Conservation (phyloP, 345 rosid genomes). For the Linum usitatissimum region DNA sequence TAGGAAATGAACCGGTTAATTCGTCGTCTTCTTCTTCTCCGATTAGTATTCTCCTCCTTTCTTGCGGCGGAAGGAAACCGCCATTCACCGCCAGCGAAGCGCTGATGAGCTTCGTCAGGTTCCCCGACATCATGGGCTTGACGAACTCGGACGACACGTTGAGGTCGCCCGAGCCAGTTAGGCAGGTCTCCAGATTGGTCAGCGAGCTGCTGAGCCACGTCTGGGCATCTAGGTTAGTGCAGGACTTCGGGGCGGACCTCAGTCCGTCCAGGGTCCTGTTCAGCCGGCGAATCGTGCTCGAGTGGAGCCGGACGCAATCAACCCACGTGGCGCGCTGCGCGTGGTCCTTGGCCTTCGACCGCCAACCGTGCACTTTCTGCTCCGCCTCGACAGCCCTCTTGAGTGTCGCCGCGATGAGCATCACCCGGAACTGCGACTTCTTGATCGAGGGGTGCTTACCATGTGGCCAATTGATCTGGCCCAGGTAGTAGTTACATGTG, state of each 20-base stretch:
- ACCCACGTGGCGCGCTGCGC: background rate
- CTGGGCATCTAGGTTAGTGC: conserved; percentile 24
- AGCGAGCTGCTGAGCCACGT: conserved; percentile 40
- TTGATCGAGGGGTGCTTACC: too few species aligned
- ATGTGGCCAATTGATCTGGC: too few species aligned
- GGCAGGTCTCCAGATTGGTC: conserved; percentile 31
- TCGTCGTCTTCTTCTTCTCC: background rate
- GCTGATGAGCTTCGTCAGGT: conserved; percentile 30
- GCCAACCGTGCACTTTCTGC: too few species aligned
- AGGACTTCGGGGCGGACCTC: background rate
- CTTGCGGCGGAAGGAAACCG: background rate
- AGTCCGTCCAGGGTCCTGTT: conserved; percentile 15
- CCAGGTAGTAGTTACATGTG: too few species aligned
- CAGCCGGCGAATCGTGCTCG: conserved; percentile 11
- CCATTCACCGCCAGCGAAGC: conserved; percentile 27
- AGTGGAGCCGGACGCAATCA: background rate
- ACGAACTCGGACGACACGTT: conserved; percentile 20
- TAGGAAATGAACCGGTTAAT: conserved; percentile 21
- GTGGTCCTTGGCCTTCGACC: too few species aligned
- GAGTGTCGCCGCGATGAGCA: too few species aligned
- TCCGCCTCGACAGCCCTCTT: too few species aligned
- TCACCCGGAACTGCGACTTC: too few species aligned
- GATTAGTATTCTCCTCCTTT: background rate
- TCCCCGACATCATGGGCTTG: conserved; percentile 23
- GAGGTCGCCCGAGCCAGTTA: conserved; percentile 29